phyloP scores from a whole-genome alignment of 768 basidiomycete species.

The Boletus reticuloceps region DNA sequence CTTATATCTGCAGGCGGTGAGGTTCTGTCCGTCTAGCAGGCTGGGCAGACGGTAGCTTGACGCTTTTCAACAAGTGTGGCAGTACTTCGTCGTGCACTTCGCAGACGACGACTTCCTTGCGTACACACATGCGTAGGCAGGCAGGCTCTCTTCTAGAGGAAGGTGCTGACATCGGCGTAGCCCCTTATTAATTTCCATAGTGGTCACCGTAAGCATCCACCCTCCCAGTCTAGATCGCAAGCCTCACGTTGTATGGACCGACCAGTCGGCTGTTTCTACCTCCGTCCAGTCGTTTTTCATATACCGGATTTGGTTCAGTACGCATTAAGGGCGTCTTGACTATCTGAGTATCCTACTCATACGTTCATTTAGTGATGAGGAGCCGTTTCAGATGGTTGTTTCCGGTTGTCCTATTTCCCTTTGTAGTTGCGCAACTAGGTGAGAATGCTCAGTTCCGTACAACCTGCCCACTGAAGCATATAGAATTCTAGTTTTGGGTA shows the following conservation, averaged over 20 bases:
- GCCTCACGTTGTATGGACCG: constrained; percentile 14
- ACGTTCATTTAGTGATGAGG: constrained; percentile 7
- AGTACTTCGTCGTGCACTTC: constrained; percentile 22
- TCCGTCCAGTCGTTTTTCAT: constrained; percentile 27
- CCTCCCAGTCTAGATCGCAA: background rate
- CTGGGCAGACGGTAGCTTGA: constrained; percentile 1
- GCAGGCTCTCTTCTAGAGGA: constrained; percentile 2
- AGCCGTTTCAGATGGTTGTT: constrained; percentile 18
- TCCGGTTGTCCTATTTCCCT: constrained; percentile 14
- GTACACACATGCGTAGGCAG: constrained; percentile 19
- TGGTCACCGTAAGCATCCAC: constrained; percentile 17
- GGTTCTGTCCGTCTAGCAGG: background rate
- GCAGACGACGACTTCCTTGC: constrained; percentile 13
- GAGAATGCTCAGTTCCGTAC: background rate
- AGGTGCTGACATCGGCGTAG: constrained; percentile 13
- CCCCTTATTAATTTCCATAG: constrained; percentile 19
- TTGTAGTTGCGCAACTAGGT: constrained; percentile 19
- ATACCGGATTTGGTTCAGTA: constrained; percentile 24
- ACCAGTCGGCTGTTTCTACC: constrained; percentile 18
- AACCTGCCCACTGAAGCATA: constrained; percentile 1
- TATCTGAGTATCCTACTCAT: background rate
- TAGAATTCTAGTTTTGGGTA: constrained; percentile 9
- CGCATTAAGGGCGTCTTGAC: constrained; percentile 3
- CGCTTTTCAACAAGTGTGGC: constrained; percentile 15
- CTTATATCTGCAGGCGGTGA: constrained; percentile 21